phyloP scores from a whole-genome alignment of 345 rosid species.

The Aquilaria sinensis region DNA sequence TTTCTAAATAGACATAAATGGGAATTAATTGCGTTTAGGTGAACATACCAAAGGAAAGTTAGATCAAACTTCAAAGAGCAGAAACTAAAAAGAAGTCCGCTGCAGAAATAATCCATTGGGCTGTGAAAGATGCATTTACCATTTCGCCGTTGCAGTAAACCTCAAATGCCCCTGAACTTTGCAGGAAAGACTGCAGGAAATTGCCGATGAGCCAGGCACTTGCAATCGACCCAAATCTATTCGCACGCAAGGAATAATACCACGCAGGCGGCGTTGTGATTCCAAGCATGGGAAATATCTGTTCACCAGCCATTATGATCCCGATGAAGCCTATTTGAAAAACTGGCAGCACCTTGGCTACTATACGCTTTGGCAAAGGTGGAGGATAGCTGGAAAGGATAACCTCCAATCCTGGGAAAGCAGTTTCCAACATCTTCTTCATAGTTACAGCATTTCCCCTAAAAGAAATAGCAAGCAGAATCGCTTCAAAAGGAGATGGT shows the following conservation, averaged over 20 bases:
- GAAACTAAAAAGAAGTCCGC: neutral
- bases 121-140: constrained; percentile 31
- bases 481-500: neutral
- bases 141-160: constrained; percentile 54
- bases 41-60: too few species aligned
- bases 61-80: neutral
- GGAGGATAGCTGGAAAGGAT: constrained; percentile 76
- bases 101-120: too few species aligned
- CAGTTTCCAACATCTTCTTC: constrained; percentile 77
- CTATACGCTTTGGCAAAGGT: constrained; percentile 59
- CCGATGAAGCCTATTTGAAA: constrained; percentile 71
- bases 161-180: constrained; percentile 91
- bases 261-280: constrained; percentile 60
- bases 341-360: constrained; percentile 57
- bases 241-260: constrained; percentile 64
- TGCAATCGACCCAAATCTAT: constrained; percentile 84
- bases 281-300: constrained; percentile 69
- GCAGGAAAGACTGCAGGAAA: constrained; percentile 72
- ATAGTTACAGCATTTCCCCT: constrained; percentile 77
- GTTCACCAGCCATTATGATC: constrained; percentile 73
- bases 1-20: neutral
- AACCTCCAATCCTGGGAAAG: constrained; percentile 76
- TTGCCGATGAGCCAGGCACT: constrained; percentile 88
- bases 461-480: neutral
- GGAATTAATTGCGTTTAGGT: too few species aligned